phyloP scores from a whole-genome alignment of 371 early-diverging fungal species.

The Lichtheimia ramosa region DNA sequence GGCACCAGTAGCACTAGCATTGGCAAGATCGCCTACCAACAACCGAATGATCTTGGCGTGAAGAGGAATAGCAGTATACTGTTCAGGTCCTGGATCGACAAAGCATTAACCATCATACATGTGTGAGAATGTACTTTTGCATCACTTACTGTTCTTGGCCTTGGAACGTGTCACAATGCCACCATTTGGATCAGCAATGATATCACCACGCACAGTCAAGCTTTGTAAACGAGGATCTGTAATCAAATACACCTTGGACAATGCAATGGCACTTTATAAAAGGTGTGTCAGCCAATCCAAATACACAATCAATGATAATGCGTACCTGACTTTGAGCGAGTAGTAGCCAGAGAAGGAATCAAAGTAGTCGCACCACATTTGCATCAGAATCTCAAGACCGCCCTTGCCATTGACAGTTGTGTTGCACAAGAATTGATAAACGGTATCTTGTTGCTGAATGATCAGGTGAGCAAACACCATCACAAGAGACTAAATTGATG shows the following conservation, averaged over 20 bases:
- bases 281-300: background rate
- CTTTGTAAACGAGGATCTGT: constrained; percentile 67
- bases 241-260: constrained; percentile 70
- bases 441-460: constrained; percentile 66
- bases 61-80: constrained; percentile 76
- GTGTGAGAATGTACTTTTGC: background rate
- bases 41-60: constrained; percentile 83
- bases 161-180: constrained; percentile 63
- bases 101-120: too few relatives aligned
- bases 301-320: background rate
- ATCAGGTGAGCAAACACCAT: constrained; percentile 86
- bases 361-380: constrained; percentile 77
- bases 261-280: constrained; percentile 65
- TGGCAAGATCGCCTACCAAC: constrained; percentile 72
- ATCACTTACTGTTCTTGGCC: constrained; percentile 47
- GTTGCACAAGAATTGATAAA: constrained; percentile 65
- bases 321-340: constrained; percentile 74
- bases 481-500: constrained; percentile 67
- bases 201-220: constrained; percentile 79
- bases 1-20: constrained; percentile 41
- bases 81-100: constrained; percentile 66
- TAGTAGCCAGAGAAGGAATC: constrained; percentile 76
- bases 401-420: constrained; percentile 53
- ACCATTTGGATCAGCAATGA: constrained; percentile 64
- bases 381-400: constrained; percentile 71